phyloP scores from a whole-genome alignment of 2,329 filamentous ascomycete genomes.

The Diaporthe sp. region DNA sequence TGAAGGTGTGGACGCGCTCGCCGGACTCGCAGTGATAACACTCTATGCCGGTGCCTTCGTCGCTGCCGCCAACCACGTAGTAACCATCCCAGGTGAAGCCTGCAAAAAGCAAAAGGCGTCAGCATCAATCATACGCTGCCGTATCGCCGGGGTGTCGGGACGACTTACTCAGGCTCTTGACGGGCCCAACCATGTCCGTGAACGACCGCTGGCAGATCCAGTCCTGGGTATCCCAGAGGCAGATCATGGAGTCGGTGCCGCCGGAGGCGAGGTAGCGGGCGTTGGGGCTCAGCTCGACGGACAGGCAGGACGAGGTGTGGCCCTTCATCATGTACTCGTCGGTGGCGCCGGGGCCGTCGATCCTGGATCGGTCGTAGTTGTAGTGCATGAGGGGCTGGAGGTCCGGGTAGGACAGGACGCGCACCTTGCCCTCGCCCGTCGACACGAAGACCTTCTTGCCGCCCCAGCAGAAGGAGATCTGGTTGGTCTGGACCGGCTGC shows the following conservation, averaged over 20 bases:
- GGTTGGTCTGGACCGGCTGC: conserved; percentile 77
- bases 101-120: conserved; percentile 47
- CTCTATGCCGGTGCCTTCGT: conserved; percentile 77
- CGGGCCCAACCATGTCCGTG: conserved; percentile 76
- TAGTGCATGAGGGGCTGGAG: conserved; percentile 69
- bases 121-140: conserved; percentile 37
- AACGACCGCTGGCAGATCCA: conserved; percentile 83
- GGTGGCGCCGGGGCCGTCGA: conserved; percentile 48
- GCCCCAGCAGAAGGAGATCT: conserved; percentile 80
- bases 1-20: conserved; percentile 79
- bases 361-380: conserved; percentile 54
- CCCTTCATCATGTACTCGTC: conserved; percentile 75
- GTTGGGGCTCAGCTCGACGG: conserved; percentile 77
- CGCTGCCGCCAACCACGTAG: conserved; percentile 80
- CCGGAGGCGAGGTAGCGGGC: conserved; percentile 81
- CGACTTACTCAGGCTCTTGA: conserved; percentile 75
- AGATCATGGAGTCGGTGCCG: conserved; percentile 80
- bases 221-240: conserved; percentile 82
- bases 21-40: conserved; percentile 81
- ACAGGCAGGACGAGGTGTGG: conserved; percentile 80
- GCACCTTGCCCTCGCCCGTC: conserved; percentile 77
- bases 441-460: conserved; percentile 79
- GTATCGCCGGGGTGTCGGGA: background rate
- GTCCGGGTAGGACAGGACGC: conserved; percentile 77
- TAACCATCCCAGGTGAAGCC: conserved; percentile 85